Evolutionary conservation across 179 eudicot genomes (phyloP).

Genomic region (Carnegiea gigantea): DNA sequence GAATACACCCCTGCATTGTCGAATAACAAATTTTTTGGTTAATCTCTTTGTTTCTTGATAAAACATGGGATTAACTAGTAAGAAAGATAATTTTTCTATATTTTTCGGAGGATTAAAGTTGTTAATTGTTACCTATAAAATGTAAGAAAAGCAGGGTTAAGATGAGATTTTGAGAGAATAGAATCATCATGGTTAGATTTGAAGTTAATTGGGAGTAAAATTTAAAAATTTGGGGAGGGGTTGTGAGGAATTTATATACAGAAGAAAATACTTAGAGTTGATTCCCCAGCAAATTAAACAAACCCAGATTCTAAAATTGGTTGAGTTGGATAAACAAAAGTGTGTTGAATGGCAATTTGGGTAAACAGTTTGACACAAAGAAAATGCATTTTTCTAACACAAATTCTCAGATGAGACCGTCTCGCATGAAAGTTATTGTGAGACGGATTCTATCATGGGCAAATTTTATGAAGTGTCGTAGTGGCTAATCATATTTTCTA

Average conservation of each 20-base stretch:
- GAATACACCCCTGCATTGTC: conserved; percentile 14
- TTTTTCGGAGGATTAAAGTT: neutral
- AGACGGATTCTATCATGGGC: too few relatives aligned
- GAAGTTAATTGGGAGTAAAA: neutral
- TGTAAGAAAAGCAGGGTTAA: neutral
- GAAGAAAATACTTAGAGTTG: neutral
- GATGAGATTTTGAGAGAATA: neutral
- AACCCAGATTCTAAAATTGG: conserved; percentile 1
- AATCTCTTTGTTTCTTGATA: too few relatives aligned
- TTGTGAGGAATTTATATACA: neutral
- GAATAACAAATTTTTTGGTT: too few relatives aligned
- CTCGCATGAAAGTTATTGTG: too few relatives aligned
- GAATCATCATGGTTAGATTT: neutral
- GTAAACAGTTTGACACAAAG: neutral
- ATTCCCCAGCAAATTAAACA: neutral
- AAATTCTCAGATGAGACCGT: too few relatives aligned
- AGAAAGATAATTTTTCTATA: too few relatives aligned
- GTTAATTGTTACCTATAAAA: neutral
- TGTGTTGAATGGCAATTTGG: neutral
- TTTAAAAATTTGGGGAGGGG: neutral
- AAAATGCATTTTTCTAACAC: neutral
- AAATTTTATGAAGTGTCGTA: too few relatives aligned
- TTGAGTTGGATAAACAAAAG: neutral
- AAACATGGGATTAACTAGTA: too few relatives aligned
- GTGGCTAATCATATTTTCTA: too few relatives aligned